Conservation (phyloP, 2,329 filamentous ascomycete genomes). For the Pestalotiopsis sp. region DNA sequence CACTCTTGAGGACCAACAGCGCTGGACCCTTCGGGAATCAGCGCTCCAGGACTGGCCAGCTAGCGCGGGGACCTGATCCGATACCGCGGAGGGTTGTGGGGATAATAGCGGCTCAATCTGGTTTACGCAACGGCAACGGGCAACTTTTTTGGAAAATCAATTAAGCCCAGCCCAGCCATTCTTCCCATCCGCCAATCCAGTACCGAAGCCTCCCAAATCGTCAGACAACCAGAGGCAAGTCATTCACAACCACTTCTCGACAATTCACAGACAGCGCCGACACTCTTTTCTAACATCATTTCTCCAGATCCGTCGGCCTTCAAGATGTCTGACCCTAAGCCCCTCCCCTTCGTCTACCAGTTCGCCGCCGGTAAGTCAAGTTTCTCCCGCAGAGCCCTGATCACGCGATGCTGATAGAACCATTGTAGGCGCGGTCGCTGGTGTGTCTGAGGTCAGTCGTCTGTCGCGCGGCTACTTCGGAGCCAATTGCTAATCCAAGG, state of each 20-base stretch:
- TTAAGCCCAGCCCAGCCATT: constrained; percentile 1
- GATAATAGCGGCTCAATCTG: constrained; percentile 6
- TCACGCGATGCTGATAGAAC: constrained; percentile 27
- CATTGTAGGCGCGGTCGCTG: constrained; percentile 79
- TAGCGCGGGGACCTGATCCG: constrained; percentile 3
- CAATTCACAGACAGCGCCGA: neutral
- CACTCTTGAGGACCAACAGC: neutral
- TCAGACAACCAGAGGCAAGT: neutral
- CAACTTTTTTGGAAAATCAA: constrained; percentile 6
- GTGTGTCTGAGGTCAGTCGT: constrained; percentile 87
- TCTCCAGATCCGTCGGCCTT: constrained; percentile 13
- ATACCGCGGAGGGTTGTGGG: constrained; percentile 8
- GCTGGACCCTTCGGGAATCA: neutral
- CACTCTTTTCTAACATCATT: constrained; percentile 1
- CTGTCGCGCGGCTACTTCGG: constrained; percentile 21
- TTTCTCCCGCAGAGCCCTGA: constrained; percentile 20
- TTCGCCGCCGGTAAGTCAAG: constrained; percentile 78
- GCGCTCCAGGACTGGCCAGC: neutral
- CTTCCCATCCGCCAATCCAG: neutral
- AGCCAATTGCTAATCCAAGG: constrained; percentile 19
- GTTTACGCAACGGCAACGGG: constrained; percentile 4
- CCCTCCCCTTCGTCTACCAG: constrained; percentile 91
- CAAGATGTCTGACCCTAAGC: constrained; percentile 69
- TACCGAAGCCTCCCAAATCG: neutral
- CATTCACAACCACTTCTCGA: neutral